Base-by-base conservation (phyloP, 2,329 filamentous ascomycete species). In the Pseudogymnoascus sp. region DNA sequence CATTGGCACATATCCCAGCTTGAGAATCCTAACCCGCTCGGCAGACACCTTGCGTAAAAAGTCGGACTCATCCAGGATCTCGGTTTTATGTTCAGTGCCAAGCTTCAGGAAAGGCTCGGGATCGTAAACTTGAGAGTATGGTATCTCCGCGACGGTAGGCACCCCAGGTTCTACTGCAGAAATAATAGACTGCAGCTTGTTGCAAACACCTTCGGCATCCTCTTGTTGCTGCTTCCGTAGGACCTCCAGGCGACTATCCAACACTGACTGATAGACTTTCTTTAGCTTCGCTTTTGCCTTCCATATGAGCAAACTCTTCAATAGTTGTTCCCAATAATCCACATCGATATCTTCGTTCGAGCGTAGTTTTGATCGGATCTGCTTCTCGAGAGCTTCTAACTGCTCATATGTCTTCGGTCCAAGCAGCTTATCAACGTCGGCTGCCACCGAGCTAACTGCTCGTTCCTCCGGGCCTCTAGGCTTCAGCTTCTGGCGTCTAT, bases 321-420 rank as follows among this genome's bases (percentile, higher is more conserved):
- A 80, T 14, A 99, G 80, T 73, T 96, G 91, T 73, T 96, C 91
- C 95, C 95, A 99, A 75, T 97, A 99, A 76, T 99, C 95, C 2
- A 90, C 91, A 75, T 99, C 95, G 68, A 99, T 93, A 8, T 90
- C 87, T 72, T 97, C 93, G 72, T 96, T 88, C 6, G 91, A 96
- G 62, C 87, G 83, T 59, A 99, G 79, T 78, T 99, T 99, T 14
- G 82, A 80, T 73, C 86, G 86, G 74, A 99, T 95, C 77, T 97
- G 93, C 67, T 81, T 84, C 76, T 99, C 93, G 60, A 99, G 80
- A 16, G 84, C 84, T 72, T 93, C 88, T n/a, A 99, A 80, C 74
- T 97, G 90, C 70, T 91, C 88, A 70, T 91, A 86, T 14, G 87
- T 85, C 77, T 99, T 99, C 7, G 92, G 91, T 3, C 85, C 83